These are phyloP conservation scores for Sporothrix sp. DNA, from an alignment of 2,329 filamentous ascomycete genomes.

Conservation along the genomic window DNA sequence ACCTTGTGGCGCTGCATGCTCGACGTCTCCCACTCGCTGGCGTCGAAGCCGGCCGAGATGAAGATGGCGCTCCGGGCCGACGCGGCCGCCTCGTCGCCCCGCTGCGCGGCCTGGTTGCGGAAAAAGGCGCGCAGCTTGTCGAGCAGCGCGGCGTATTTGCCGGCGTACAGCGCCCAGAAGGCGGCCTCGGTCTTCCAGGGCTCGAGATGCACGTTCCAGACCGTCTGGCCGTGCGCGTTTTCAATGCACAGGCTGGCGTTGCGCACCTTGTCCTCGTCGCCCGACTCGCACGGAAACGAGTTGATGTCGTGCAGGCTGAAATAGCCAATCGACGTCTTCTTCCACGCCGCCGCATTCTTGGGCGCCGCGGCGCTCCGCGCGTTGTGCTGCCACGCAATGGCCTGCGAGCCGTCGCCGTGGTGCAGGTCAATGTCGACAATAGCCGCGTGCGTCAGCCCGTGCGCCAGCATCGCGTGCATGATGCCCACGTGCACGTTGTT, in stretches of 20 bases:
- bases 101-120: constrained; percentile 56
- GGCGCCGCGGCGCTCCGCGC: constrained; percentile 50
- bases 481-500: constrained; percentile 98
- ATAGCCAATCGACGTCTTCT: constrained; percentile 84
- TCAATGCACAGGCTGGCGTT: constrained; percentile 93
- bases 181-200: constrained; percentile 73
- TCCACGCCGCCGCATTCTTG: constrained; percentile 65
- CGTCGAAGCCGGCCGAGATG: constrained; percentile 91
- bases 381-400: constrained; percentile 88
- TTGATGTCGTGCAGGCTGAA: constrained; percentile 98
- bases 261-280: constrained; percentile 69
- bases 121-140: constrained; percentile 74
- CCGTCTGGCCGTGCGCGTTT: constrained; percentile 82
- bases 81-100: neutral
- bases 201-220: constrained; percentile 94
- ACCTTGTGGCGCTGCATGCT: constrained; percentile 95
- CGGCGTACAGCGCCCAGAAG: constrained; percentile 83
- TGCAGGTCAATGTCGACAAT: constrained; percentile 90
- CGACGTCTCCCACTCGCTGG: constrained; percentile 83
- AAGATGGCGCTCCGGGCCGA: constrained; percentile 73
- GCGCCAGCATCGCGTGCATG: constrained; percentile 72
- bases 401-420: constrained; percentile 90
- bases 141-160: constrained; percentile 64
- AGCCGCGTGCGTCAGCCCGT: constrained; percentile 85
- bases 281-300: constrained; percentile 57